Base-by-base conservation (phyloP, 2,329 filamentous ascomycete genomes). In the Aureobasidium namibiae region DNA sequence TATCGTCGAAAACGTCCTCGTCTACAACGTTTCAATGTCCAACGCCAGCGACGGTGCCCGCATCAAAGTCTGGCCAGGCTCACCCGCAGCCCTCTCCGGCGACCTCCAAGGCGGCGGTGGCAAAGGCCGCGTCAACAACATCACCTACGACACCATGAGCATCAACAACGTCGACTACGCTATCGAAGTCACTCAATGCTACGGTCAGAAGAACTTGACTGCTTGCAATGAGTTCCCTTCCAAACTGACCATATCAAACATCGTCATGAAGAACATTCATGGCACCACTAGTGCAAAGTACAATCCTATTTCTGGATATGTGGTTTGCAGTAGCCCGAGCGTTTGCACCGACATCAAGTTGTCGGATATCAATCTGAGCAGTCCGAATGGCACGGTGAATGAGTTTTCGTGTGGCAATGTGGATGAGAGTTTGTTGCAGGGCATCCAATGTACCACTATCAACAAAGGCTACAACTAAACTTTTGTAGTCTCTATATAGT, bases 1-100 rank as follows among this genome's bases (percentile, higher is more conserved):
- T 63, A 84, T 88, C 46, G 84, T 89, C 1, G 78, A 87, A 70
- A 83, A 89, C 64, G 68, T 89, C n/a, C 82, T 84, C 65, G 66
- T 73, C 44, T 67, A 70, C 64, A 72, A 73, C 61, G 64, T 72
- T 61, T 66, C 61, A 57, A 69, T 73, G 72, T 68, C 72, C 65
- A 73, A 76, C 60, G 68, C 67, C 2, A 75, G 80, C 56, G 82
- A 88, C 63, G 85, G 83, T 31, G 86, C 86, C 0, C 82, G 86
- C 61, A 88, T 90, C 74, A 89, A 89, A 71, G 85, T 88, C 59
- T 89, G 86, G 86, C 85, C 86, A 0, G 83, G 83, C 34, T 66
- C 78, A 18, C 65, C 76, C 4, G 78, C 80, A 1, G 78, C 78
- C 0, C 72, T 86, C 4, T 81, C 81, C 18, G 81, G 78, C 18